Conservation (phyloP, 1,139 yeast genomes). For the Candida buenavistaensis region DNA sequence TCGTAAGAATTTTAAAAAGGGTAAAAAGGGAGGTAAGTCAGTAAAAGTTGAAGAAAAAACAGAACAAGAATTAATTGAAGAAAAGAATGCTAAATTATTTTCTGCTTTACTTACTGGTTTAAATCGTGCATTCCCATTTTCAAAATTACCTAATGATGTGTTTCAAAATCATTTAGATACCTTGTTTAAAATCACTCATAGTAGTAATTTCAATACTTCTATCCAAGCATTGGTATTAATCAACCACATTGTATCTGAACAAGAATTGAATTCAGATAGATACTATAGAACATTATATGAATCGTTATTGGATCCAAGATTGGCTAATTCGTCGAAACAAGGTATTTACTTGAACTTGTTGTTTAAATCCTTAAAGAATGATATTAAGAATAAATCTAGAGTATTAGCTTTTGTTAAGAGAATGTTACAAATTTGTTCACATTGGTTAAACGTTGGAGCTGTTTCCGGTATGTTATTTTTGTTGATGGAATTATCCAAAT, state of each 20-base stretch:
- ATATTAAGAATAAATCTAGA: conserved; percentile 55
- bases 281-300: conserved; percentile 89
- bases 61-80: conserved; percentile 73
- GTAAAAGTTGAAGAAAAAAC: conserved; percentile 65
- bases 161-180: conserved; percentile 82
- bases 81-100: conserved; percentile 79
- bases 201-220: conserved; percentile 91
- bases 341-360: conserved; percentile 84
- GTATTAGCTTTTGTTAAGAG: conserved; percentile 91
- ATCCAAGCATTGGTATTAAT: conserved; percentile 88
- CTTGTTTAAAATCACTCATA: conserved; percentile 85
- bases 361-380: conserved; percentile 80
- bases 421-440: conserved; percentile 77
- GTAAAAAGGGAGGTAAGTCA: conserved; percentile 79
- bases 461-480: conserved; percentile 86
- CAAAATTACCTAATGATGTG: conserved; percentile 68
- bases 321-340: conserved; percentile 82
- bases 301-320: conserved; percentile 80
- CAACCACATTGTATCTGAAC: conserved; percentile 67
- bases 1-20: conserved; percentile 49
- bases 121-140: conserved; percentile 94
- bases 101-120: conserved; percentile 93
- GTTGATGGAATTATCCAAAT: conserved; percentile 59
- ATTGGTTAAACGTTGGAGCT: conserved; percentile 88
- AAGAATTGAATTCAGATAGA: conserved; percentile 64